A percentile compares a stretch with the other conserved stretches of the same genome.
Evolutionary conservation across 495 filamentous ascomycete genomes (phyloP).

Genomic region (Aspergillus nanangensis): DNA sequence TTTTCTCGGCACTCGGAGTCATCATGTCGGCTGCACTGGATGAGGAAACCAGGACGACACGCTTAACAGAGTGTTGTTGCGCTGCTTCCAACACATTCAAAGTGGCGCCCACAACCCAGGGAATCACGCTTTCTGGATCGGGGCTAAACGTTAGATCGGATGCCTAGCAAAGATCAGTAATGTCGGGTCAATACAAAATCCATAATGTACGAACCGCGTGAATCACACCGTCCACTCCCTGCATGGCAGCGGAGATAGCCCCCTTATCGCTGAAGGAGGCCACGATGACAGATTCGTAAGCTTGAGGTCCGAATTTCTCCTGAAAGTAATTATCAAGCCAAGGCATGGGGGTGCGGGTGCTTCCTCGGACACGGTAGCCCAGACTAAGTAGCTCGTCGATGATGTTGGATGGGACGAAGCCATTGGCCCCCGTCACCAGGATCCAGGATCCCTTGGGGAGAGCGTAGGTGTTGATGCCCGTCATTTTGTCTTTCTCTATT

Average conservation of each 20-base stretch:
- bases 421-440: slow-evolving; percentile 55
- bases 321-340: slow-evolving; percentile 40
- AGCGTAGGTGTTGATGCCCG: no score
- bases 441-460: slow-evolving; percentile 15
- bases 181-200: background rate
- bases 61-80: slow-evolving; percentile 36
- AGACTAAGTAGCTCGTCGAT: slow-evolving; percentile 42
- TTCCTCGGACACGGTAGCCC: slow-evolving; percentile 50
- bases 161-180: slow-evolving; percentile 16
- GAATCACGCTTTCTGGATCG: slow-evolving; percentile 41
- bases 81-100: slow-evolving; percentile 40
- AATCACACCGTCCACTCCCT: slow-evolving; percentile 31
- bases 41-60: slow-evolving; percentile 52
- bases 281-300: slow-evolving; percentile 33
- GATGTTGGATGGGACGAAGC: slow-evolving; percentile 50
- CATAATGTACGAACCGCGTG: slow-evolving; percentile 21
- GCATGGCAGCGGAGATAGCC: slow-evolving; percentile 36
- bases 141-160: slow-evolving; percentile 31
- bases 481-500: no score
- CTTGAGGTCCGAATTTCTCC: slow-evolving; percentile 30
- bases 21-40: slow-evolving; percentile 10
- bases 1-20: background rate
- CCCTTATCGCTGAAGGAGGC: slow-evolving; percentile 27
- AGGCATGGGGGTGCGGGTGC: slow-evolving; percentile 38
- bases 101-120: slow-evolving; percentile 31